phyloP scores from a whole-genome alignment of 805 yeast species.

The Candida insectorum region DNA sequence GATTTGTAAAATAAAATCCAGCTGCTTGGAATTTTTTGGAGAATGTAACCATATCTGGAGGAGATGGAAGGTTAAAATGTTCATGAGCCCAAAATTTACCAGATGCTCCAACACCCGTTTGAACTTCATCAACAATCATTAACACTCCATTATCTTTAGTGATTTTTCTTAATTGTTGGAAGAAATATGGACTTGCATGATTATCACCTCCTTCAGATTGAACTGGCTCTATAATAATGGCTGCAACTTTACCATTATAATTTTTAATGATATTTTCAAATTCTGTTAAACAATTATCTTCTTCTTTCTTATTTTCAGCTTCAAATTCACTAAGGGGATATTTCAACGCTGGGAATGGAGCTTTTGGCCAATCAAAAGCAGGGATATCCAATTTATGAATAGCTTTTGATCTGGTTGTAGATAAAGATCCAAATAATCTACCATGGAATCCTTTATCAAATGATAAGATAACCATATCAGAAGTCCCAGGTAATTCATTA shows the following conservation, averaged over 20 bases:
- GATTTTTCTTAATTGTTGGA: constrained; percentile 60
- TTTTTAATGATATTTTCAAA: constrained; percentile 38
- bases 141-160: constrained; percentile 56
- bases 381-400: constrained; percentile 58
- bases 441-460: constrained; percentile 58
- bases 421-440: constrained; percentile 52
- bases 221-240: constrained; percentile 55
- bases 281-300: constrained; percentile 42
- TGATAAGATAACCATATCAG: constrained; percentile 51
- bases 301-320: constrained; percentile 45
- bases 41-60: constrained; percentile 69
- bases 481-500: constrained; percentile 49
- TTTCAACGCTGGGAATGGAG: constrained; percentile 42
- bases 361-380: constrained; percentile 58
- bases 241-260: constrained; percentile 47
- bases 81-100: constrained; percentile 76
- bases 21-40: constrained; percentile 74
- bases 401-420: constrained; percentile 55
- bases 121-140: constrained; percentile 70
- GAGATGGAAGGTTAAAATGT: constrained; percentile 57
- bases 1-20: constrained; percentile 64
- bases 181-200: constrained; percentile 60
- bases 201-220: constrained; percentile 79
- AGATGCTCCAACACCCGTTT: constrained; percentile 72
- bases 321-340: constrained; percentile 36